phyloP scores from a whole-genome alignment of 2,329 filamentous ascomycete genomes.

The Cladophialophora bantiana region DNA sequence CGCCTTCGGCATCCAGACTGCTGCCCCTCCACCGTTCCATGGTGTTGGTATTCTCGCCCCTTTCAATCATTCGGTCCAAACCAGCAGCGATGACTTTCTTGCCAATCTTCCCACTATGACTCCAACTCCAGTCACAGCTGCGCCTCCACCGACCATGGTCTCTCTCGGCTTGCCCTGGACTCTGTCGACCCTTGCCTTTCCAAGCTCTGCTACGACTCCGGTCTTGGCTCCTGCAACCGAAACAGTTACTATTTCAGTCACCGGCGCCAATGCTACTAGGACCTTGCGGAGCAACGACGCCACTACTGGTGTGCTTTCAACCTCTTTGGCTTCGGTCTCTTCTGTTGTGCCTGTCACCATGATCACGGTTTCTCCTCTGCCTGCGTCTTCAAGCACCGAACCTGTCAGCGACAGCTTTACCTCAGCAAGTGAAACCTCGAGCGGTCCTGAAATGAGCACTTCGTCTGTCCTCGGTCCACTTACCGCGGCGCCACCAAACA shows the following conservation, averaged over 20 bases:
- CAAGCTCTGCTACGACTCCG: not conserved
- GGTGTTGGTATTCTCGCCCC: not conserved
- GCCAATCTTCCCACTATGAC: not conserved
- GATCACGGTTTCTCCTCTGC: slow-evolving; percentile 2
- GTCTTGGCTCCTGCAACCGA: not conserved
- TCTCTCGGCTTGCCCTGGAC: not conserved
- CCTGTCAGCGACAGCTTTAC: not conserved
- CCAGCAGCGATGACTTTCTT: not conserved
- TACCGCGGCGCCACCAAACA: not conserved
- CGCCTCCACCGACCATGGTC: not conserved
- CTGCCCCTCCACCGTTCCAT: not conserved
- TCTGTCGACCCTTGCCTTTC: not conserved
- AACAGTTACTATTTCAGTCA: not conserved
- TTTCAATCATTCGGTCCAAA: not conserved
- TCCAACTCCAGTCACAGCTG: not conserved
- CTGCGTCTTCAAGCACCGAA: not conserved
- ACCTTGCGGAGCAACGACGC: not conserved
- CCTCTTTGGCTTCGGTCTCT: not conserved
- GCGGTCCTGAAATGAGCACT: not conserved
- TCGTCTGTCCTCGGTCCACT: not conserved
- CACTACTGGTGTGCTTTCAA: not conserved
- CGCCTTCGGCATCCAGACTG: not conserved
- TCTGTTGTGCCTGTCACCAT: not conserved
- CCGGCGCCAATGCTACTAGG: not conserved
- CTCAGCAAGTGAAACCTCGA: not conserved